Percentiles rank a stretch among this genome's conserved stretches.
Evolutionary conservation across 2,329 filamentous ascomycete genomes (phyloP).

Genomic region (Pseudogymnoascus sp.): DNA sequence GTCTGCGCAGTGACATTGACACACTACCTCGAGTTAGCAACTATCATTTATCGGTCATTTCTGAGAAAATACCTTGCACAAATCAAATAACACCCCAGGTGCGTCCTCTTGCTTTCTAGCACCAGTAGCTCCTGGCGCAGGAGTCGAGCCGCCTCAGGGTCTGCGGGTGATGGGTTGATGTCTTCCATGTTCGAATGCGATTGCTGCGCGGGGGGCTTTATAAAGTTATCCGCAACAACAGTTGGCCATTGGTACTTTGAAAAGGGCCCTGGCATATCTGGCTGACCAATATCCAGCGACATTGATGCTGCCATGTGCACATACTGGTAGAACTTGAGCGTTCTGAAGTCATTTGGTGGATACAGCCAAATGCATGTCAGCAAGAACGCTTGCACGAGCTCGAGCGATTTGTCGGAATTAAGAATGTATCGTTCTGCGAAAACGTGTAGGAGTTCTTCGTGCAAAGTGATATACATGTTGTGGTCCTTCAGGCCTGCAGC

Average conservation of each 20-base stretch:
- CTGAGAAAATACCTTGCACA: slow-evolving; percentile 21
- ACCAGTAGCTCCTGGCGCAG: slow-evolving; percentile 12
- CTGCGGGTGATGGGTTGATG: neutral
- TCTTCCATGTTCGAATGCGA: neutral
- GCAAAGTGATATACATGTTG: slow-evolving; percentile 33
- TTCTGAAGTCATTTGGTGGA: slow-evolving; percentile 34
- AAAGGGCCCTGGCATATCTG: neutral
- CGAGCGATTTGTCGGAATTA: slow-evolving; percentile 38
- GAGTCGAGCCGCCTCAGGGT: neutral
- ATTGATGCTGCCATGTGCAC: slow-evolving; percentile 40
- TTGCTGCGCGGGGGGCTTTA: neutral
- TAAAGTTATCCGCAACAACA: neutral
- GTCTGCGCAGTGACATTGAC: slow-evolving; percentile 32
- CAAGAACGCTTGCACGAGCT: slow-evolving; percentile 39
- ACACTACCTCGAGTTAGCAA: slow-evolving; percentile 22
- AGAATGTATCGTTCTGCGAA: slow-evolving; percentile 38
- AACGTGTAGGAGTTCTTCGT: slow-evolving; percentile 35
- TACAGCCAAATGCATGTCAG: slow-evolving; percentile 38
- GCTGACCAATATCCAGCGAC: slow-evolving; percentile 26
- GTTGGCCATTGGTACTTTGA: neutral
- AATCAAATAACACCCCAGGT: slow-evolving; percentile 30
- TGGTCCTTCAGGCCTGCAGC: slow-evolving; percentile 42
- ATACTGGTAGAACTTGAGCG: slow-evolving; percentile 40
- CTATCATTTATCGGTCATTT: neutral
- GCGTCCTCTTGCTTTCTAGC: slow-evolving; percentile 30